These are phyloP conservation scores for Hymenoscyphus fructigenus DNA, from an alignment of 2,329 filamentous ascomycete species.

Conservation along the genomic window DNA sequence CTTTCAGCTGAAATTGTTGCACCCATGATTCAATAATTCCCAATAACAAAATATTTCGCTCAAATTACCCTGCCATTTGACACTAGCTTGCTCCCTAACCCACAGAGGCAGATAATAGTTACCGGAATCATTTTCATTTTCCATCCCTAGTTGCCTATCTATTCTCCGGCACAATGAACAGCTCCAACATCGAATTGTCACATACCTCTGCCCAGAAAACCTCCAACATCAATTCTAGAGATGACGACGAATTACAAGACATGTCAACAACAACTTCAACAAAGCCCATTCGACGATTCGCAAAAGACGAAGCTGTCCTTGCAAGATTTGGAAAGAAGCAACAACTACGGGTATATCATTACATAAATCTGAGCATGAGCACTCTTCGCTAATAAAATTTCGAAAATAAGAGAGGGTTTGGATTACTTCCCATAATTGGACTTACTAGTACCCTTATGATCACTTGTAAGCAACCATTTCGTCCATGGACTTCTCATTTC, in stretches of 20 bases:
- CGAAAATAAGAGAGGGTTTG: neutral
- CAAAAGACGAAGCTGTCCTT: constrained; percentile 13
- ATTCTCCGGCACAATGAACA: neutral
- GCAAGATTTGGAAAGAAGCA: constrained; percentile 16
- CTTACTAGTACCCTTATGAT: constrained; percentile 4
- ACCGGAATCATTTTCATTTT: neutral
- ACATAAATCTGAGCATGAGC: too few relatives aligned
- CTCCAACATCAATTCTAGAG: neutral
- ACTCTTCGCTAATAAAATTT: neutral
- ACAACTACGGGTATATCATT: neutral
- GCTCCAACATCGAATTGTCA: neutral
- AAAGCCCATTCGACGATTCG: neutral
- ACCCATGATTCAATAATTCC: neutral
- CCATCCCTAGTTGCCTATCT: neutral
- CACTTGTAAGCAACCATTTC: neutral
- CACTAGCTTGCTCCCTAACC: neutral
- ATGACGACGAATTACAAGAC: neutral
- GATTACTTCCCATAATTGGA: constrained; percentile 1
- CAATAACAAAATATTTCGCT: neutral
- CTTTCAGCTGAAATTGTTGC: neutral
- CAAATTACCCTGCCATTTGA: neutral
- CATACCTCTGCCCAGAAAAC: neutral
- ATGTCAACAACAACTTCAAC: neutral
- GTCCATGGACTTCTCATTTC: too few relatives aligned
- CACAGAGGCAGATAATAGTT: neutral